Evolutionary conservation across 441 rosid species (phyloP), one percentile per base, ranked within the genome.

Genomic region (Corymbia calophylla): DNA sequence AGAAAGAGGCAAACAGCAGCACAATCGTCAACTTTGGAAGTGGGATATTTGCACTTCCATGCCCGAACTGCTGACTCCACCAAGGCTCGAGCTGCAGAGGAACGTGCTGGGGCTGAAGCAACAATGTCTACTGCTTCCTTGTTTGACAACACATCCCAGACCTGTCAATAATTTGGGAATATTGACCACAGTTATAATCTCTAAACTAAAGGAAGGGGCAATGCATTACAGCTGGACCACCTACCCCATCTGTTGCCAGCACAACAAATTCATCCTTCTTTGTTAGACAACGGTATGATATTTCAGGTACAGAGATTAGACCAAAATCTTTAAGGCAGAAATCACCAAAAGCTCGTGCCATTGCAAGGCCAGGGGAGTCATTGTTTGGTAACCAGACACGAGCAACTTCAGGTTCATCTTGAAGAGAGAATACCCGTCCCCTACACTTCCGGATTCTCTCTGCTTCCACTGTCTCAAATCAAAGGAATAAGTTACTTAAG

Each of bases 271-370:
- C 98, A 93, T 98, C 99, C 89, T 92, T 94, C 89, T 95, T 95
- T 29, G 94, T 92, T 32, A 98, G 93, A 53, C 87, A 93, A 49
- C 97, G 90, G 82, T 90, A 95, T 17, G 95, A 94, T 87, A 98
- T 89, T 31, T 98, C 99, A 77, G 99, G 99, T 89, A 98, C 97
- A 32, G 99, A 96, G 81, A 98, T 98, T 44, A 98, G 96, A 86
- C 99, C 99, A 88, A 91, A 98, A 92, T 98, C 97, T 93, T 96
- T 95, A 54, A 98, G 98, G 92, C 99, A 98, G 93, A 97, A 98
- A 92, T 98, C 99, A 89, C 99, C 99, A 89, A 98, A 96, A 89
- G 99, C 99, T 53, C 99, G 96, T n/a, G 99, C 98, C 99, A 98
- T 98, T 88, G 99, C 99, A 54, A 98, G 96, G 88, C 99, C 99